Evolutionary conservation across 2,329 filamentous ascomycete species (phyloP), one percentile per base, ranked within the genome.

Genomic region (Cladosporium austrohemisphaericum): DNA sequence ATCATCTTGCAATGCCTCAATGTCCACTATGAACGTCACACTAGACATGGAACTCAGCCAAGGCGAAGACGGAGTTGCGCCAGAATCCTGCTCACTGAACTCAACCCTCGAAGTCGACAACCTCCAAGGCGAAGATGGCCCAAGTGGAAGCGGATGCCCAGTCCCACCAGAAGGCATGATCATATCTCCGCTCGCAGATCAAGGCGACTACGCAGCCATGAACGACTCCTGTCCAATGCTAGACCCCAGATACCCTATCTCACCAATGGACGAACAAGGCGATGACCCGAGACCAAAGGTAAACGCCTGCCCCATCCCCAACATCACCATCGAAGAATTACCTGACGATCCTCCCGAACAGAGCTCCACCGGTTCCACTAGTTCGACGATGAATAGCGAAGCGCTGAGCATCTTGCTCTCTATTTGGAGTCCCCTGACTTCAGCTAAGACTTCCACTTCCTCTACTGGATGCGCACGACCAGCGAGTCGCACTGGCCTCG

Each of bases 121-220:
- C 28, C 19, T 43, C 3, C 47, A 50, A 25, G 47, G 47, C 19
- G 37, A 50, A 22, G 36, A 50, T 13, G 36, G 47, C 19, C n/a
- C 14, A 11, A 23, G 23, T n/a, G n/a, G 22, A 26, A 8, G 37
- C 26, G 16, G 8, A 29, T 41, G 38, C 13, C 38, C 38, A 10
- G 26, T 31, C 11, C 19, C 31, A 18, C 38, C 38, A 1, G 38
- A 31, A 4, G 38, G 38, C 6, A 22, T 41, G 3, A n/a, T 41
- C 4, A 11, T 41, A 7, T 29, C 38, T 1, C 38, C 29, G 2
- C n/a, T 45, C 9, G 41, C 41, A 13, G 19, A 35, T 3, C 29
- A 25, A 7, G 29, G 31, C 20, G 31, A 33, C 19, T 33, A 36
- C 22, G 41, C 13, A 5, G n/a, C 41, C 7, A 13, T 9, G 4